Conservation (phyloP, 2,329 filamentous ascomycete genomes). For the Diaporthe eres region DNA sequence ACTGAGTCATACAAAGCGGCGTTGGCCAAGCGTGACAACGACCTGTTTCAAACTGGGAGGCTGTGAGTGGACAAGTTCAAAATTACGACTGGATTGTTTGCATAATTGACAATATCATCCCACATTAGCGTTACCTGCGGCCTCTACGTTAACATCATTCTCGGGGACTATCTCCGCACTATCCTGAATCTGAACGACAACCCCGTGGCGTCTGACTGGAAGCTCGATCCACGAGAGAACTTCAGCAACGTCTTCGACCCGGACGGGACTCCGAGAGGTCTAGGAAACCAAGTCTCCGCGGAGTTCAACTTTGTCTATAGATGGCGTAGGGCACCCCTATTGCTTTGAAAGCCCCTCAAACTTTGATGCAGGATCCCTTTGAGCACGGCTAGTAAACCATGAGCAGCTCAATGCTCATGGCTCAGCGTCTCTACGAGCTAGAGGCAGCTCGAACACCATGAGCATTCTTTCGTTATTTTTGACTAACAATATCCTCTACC, state of each 20-base stretch:
- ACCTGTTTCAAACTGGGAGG: conserved; percentile 4
- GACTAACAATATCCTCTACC: background rate
- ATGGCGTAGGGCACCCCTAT: background rate
- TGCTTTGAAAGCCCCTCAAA: background rate
- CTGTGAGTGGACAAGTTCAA: background rate
- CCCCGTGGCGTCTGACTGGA: conserved; percentile 2
- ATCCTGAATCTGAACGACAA: background rate
- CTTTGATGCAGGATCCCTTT: too few relatives aligned
- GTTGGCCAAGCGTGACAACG: conserved; percentile 2
- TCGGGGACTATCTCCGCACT: conserved; percentile 10
- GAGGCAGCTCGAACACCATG: background rate
- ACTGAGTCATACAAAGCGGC: background rate
- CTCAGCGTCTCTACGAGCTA: background rate
- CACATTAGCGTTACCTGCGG: background rate
- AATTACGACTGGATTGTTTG: too few relatives aligned
- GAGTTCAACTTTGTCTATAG: conserved; percentile 13
- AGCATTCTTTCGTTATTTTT: accelerated
- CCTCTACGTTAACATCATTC: background rate
- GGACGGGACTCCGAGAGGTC: background rate
- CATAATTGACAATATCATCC: background rate
- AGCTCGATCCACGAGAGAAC: background rate
- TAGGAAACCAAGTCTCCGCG: conserved; percentile 1
- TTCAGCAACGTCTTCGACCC: conserved; percentile 12
- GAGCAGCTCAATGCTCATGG: background rate
- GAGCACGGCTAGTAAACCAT: background rate